phyloP scores from a whole-genome alignment of 2,329 filamentous ascomycete species.

The Fusarium scirpi region DNA sequence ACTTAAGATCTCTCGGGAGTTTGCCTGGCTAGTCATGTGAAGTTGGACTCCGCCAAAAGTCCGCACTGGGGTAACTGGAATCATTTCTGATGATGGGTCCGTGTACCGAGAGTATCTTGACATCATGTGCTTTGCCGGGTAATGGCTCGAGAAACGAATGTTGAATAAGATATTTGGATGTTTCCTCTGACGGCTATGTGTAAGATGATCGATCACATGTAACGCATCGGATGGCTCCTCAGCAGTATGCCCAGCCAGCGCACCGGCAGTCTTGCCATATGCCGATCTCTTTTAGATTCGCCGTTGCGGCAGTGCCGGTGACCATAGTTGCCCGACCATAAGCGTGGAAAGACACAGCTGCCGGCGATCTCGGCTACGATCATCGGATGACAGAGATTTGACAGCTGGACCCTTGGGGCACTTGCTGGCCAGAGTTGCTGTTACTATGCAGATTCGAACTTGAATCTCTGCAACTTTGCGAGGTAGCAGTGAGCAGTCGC shows the following conservation, averaged over 20 bases:
- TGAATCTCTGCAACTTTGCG: neutral
- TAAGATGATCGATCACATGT: neutral
- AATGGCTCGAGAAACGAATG: constrained; percentile 7
- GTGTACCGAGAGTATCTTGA: neutral
- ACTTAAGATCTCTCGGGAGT: neutral
- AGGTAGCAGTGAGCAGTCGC: neutral
- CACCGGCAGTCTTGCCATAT: neutral
- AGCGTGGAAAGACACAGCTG: constrained; percentile 12
- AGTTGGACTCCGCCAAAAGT: constrained; percentile 7
- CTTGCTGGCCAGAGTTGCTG: neutral
- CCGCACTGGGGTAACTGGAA: neutral
- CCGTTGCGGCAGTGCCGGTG: neutral
- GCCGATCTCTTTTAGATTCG: neutral
- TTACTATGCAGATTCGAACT: neutral
- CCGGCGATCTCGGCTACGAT: constrained; percentile 39
- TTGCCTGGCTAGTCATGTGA: neutral
- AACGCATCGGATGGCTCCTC: neutral
- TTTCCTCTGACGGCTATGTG: neutral
- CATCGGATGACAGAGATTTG: constrained; percentile 10
- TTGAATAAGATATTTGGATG: neutral
- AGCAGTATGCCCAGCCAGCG: neutral
- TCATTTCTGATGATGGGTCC: neutral
- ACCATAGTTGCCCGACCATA: constrained; percentile 8
- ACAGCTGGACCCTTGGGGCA: constrained; percentile 1
- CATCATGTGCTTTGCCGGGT: constrained; percentile 8